Evolutionary conservation across 192 early-diverging fungal species (phyloP).

Genomic region (Radiomyces spectabilis): DNA sequence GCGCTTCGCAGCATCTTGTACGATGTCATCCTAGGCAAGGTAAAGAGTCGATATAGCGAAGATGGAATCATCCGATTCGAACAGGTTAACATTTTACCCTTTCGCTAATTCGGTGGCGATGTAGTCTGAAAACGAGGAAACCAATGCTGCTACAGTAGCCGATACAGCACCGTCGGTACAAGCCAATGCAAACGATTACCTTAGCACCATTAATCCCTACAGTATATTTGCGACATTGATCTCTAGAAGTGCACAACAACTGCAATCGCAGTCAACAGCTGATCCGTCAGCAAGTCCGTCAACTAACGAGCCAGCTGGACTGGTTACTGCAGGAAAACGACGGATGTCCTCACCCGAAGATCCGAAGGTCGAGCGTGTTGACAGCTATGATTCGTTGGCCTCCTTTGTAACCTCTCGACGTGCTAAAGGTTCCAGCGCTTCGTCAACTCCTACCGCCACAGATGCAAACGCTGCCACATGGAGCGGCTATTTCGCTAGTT

Average conservation of each 20-base stretch:
- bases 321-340: not conserved
- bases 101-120: no score
- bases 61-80: no score
- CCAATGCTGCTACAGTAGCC: no score
- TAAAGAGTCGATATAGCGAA: not conserved
- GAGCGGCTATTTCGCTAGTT: constrained; percentile 1
- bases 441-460: not conserved
- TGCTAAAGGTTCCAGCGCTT: not conserved
- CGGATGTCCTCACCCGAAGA: not conserved
- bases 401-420: constrained; percentile 4
- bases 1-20: no score
- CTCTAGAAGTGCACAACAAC: not conserved
- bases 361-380: constrained; percentile 1
- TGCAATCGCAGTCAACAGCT: not conserved
- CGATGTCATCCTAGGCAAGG: no score
- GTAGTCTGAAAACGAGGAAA: no score
- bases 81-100: no score
- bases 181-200: not conserved
- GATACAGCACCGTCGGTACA: not conserved
- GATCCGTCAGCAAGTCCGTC: not conserved
- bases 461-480: not conserved
- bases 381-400: constrained; percentile 19
- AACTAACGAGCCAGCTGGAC: not conserved
- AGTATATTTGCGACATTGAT: not conserved
- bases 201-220: not conserved